Evolutionary conservation across 1,284 basidiomycete species (phyloP).

Genomic region (Moesziomyces globuligerus): DNA sequence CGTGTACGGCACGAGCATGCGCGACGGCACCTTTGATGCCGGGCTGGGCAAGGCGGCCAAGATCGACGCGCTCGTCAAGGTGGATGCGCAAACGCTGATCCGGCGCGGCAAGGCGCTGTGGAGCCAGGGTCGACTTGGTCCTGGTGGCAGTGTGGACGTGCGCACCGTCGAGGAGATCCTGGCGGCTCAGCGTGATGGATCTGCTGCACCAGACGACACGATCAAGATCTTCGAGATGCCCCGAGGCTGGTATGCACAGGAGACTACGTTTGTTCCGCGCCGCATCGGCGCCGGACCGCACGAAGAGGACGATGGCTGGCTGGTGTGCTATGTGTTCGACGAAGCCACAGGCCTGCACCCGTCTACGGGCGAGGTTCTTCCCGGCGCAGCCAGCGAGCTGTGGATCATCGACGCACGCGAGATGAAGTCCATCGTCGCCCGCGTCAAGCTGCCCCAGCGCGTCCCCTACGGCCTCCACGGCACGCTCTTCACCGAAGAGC

Average conservation of each 20-base stretch:
- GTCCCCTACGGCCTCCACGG: slow-evolving; percentile 68
- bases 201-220: slow-evolving; percentile 10
- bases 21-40: slow-evolving; percentile 68
- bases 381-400: slow-evolving; percentile 67
- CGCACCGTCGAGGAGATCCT: slow-evolving; percentile 68
- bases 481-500: slow-evolving; percentile 61
- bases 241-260: slow-evolving; percentile 69
- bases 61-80: slow-evolving; percentile 70
- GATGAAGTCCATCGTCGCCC: slow-evolving; percentile 68
- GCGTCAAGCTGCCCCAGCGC: slow-evolving; percentile 70
- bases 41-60: slow-evolving; percentile 70
- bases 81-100: slow-evolving; percentile 68
- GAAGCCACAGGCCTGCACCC: slow-evolving; percentile 67
- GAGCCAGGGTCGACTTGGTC: slow-evolving; percentile 41
- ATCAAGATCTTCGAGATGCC: slow-evolving; percentile 70
- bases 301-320: slow-evolving; percentile 70
- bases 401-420: slow-evolving; percentile 70
- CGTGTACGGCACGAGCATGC: slow-evolving; percentile 67
- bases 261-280: slow-evolving; percentile 69
- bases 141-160: slow-evolving; percentile 66
- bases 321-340: slow-evolving; percentile 71
- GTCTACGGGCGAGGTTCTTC: slow-evolving; percentile 66
- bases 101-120: slow-evolving; percentile 59
- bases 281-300: slow-evolving; percentile 1
- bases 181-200: slow-evolving; percentile 51